A percentile compares a stretch with the other conserved stretches of the same genome.
phyloP scores from a whole-genome alignment of 2,329 filamentous ascomycete genomes.

The Trichophyton schoenleinii region DNA sequence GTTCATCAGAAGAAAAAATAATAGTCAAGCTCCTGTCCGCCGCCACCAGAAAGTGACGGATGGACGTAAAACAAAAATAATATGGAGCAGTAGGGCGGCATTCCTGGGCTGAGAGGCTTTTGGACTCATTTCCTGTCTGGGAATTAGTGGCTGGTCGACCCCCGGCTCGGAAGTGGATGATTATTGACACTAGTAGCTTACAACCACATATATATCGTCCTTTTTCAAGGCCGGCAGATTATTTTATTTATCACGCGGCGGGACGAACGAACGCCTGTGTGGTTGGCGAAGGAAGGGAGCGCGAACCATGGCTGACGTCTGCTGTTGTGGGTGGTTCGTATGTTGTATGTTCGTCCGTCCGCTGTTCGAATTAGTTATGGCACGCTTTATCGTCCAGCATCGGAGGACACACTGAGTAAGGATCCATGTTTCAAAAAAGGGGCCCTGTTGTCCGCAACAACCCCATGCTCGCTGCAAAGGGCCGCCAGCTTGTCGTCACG shows the following conservation, averaged over 20 bases:
- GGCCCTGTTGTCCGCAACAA: background rate
- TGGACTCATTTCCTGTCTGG: conserved; percentile 7
- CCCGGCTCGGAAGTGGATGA: background rate
- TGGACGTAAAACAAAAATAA: conserved; percentile 1
- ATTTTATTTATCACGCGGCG: background rate
- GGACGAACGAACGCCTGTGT: background rate
- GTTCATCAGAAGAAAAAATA: background rate
- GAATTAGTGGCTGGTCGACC: conserved; percentile 2
- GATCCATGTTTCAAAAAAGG: background rate
- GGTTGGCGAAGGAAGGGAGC: background rate
- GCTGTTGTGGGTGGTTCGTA: background rate
- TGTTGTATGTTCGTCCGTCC: background rate
- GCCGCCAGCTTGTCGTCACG: background rate
- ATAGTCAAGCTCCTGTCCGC: background rate
- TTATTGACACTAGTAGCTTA: conserved; percentile 2
- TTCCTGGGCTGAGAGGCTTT: conserved; percentile 5
- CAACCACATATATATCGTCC: background rate
- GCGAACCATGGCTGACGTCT: background rate
- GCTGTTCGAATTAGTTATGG: background rate
- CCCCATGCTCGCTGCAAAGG: background rate
- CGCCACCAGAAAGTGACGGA: background rate
- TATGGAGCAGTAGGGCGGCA: background rate
- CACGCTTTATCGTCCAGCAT: background rate
- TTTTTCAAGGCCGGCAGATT: background rate
- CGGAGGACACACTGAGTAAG: background rate